These are phyloP conservation scores for Chalciporus chontae DNA, from an alignment of 768 basidiomycete genomes.

Conservation along the genomic window DNA sequence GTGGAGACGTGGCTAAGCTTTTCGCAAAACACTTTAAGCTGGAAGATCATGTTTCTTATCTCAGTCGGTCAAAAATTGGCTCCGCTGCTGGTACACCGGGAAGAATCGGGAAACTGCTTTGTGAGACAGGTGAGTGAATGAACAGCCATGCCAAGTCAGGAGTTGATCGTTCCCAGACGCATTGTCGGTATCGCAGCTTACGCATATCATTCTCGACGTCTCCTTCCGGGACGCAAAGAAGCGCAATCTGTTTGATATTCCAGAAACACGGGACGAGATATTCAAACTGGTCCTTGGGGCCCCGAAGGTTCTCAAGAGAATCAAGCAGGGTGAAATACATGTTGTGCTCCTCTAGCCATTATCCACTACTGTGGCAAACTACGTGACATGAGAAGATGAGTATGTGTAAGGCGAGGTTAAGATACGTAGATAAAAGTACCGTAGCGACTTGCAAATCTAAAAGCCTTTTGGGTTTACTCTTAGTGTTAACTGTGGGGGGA, in stretches of 20 bases:
- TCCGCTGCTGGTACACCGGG: slow-evolving; percentile 92
- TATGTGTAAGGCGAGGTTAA: slow-evolving; percentile 1
- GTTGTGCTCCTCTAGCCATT: slow-evolving; percentile 68
- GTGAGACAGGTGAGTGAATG: slow-evolving; percentile 54
- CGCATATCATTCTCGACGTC: slow-evolving; percentile 81
- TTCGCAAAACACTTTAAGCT: slow-evolving; percentile 96
- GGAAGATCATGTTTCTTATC: slow-evolving; percentile 78
- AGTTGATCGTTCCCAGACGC: slow-evolving; percentile 48
- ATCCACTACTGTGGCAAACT: slow-evolving; percentile 1
- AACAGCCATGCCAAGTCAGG: neutral
- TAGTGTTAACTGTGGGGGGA: slow-evolving; percentile 61
- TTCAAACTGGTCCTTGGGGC: slow-evolving; percentile 71
- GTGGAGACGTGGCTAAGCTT: slow-evolving; percentile 90
- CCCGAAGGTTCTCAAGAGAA: slow-evolving; percentile 55
- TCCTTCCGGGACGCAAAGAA: slow-evolving; percentile 75
- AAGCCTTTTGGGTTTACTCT: slow-evolving; percentile 91
- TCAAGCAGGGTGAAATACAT: slow-evolving; percentile 70
- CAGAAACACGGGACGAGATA: slow-evolving; percentile 78
- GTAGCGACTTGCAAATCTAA: slow-evolving; percentile 57
- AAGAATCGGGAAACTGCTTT: slow-evolving; percentile 81
- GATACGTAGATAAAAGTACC: slow-evolving; percentile 12
- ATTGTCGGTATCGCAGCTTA: slow-evolving; percentile 65
- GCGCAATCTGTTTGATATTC: slow-evolving; percentile 72
- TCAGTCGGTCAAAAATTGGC: slow-evolving; percentile 81
- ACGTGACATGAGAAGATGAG: neutral